phyloP scores from a whole-genome alignment of 2,329 filamentous ascomycete genomes.

The Emergomyces pasteurianus region DNA sequence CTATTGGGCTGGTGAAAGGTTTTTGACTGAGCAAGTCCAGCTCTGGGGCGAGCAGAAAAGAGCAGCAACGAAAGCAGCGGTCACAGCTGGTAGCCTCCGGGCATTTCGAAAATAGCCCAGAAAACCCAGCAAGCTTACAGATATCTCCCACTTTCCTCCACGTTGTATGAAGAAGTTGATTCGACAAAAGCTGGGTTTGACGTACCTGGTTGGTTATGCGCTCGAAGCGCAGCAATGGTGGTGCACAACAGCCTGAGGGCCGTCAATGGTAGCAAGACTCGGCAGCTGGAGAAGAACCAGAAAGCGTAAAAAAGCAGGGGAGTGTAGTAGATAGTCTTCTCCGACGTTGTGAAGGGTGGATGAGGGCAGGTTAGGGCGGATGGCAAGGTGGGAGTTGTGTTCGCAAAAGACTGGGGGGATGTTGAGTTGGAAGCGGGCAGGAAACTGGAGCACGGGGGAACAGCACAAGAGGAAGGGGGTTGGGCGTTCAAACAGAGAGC shows the following conservation, averaged over 20 bases:
- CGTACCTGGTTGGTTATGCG: conserved; percentile 2
- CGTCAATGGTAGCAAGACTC: not conserved
- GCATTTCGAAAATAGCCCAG: not conserved
- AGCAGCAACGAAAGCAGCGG: not conserved
- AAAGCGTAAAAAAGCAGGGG: not conserved
- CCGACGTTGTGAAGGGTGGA: not conserved
- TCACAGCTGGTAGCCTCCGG: not conserved
- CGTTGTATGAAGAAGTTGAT: not conserved
- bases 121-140: not conserved
- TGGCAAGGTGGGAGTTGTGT: not conserved
- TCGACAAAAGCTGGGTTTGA: not conserved
- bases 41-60: not conserved
- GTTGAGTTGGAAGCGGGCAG: not conserved
- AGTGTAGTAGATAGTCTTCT: not conserved
- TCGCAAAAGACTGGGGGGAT: not conserved
- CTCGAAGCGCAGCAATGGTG: conserved; percentile 2
- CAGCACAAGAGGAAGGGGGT: not conserved
- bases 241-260: not conserved
- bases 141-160: not conserved
- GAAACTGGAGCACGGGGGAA: not conserved
- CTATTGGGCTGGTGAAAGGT: not conserved
- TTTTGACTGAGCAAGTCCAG: not conserved
- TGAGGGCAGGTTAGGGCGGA: not conserved
- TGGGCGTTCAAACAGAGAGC: not conserved
- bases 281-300: not conserved